phyloP scores from a whole-genome alignment of 306 rosid genomes.

The Fragaria vesca region DNA sequence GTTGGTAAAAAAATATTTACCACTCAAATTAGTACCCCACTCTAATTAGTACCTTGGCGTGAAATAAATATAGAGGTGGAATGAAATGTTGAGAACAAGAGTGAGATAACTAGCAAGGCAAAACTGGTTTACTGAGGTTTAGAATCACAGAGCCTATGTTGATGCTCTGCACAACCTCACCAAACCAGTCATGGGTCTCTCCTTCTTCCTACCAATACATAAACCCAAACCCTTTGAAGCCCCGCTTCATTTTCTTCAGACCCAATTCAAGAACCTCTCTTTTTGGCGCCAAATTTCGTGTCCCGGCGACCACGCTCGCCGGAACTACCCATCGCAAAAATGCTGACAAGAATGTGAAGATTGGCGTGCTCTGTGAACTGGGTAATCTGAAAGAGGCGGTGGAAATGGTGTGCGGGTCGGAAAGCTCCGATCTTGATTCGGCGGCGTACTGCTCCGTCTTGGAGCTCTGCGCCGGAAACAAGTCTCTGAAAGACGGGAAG shows the following conservation, averaged over 20 bases:
- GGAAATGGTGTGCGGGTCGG: constrained; percentile 36
- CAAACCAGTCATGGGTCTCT: constrained; percentile 28
- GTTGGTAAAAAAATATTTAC: too few species aligned
- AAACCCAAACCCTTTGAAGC: constrained; percentile 5
- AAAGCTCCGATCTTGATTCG: constrained; percentile 45
- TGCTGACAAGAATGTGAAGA: constrained; percentile 26
- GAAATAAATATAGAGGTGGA: too few species aligned
- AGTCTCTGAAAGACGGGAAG: constrained; percentile 58
- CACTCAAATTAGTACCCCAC: too few species aligned
- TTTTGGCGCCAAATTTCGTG: constrained; percentile 23
- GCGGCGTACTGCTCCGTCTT: constrained; percentile 49
- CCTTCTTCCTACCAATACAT: constrained; percentile 12
- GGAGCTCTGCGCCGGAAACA: constrained; percentile 70
- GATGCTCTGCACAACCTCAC: constrained; percentile 28
- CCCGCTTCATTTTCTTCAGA: constrained; percentile 31
- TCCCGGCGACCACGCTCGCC: constrained; percentile 26
- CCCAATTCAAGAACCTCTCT: constrained; percentile 27
- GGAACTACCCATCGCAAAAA: constrained; percentile 12
- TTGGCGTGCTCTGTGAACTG: constrained; percentile 40
- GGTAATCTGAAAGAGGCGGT: constrained; percentile 57
- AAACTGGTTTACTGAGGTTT: not conserved
- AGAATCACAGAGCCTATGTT: constrained; percentile 25
- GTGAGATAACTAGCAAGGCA: too few species aligned
- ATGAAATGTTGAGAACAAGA: too few species aligned
- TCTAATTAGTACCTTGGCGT: too few species aligned